phyloP scores from a whole-genome alignment of 1,139 yeast species.

The Hansenula lynferdii region DNA sequence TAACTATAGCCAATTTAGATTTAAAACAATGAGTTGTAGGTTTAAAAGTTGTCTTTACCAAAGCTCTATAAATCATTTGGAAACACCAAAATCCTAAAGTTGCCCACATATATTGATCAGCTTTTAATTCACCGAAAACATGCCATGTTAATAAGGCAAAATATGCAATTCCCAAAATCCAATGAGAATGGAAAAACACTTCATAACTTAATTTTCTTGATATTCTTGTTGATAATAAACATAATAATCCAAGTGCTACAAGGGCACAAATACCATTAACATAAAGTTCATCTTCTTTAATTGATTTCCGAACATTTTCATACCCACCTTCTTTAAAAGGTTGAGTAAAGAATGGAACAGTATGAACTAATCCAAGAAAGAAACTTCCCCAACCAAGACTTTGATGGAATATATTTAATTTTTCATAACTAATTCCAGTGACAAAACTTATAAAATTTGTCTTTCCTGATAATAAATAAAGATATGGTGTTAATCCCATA shows the following conservation, averaged over 20 bases:
- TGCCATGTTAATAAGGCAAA: conserved; percentile 52
- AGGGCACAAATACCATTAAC: conserved; percentile 40
- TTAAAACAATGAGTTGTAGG: conserved; percentile 40
- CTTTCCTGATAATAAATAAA: conserved; percentile 49
- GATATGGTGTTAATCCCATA: conserved; percentile 47
- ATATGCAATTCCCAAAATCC: conserved; percentile 54
- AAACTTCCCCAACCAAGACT: conserved; percentile 37
- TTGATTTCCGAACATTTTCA: conserved; percentile 9
- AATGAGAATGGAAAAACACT: conserved; percentile 49
- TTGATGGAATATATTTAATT: conserved; percentile 48
- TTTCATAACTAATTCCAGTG: conserved; percentile 56
- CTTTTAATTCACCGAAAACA: conserved; percentile 32
- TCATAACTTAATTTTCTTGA: conserved; percentile 46
- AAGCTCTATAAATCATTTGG: conserved; percentile 46
- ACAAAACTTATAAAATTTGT: conserved; percentile 43
- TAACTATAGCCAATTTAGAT: conserved; percentile 40
- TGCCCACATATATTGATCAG: conserved; percentile 49
- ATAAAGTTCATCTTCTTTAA: conserved; percentile 12
- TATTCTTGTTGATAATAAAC: conserved; percentile 40
- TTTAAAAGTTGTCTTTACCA: conserved; percentile 46
- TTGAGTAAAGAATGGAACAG: conserved; percentile 49
- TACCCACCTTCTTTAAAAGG: conserved; percentile 46
- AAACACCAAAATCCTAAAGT: conserved; percentile 52
- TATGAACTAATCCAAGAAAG: conserved; percentile 46
- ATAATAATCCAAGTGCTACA: conserved; percentile 40